Evolutionary conservation across 2,329 filamentous ascomycete species (phyloP), one percentile per base, ranked within the genome.

Genomic region (Onygena corvina): DNA sequence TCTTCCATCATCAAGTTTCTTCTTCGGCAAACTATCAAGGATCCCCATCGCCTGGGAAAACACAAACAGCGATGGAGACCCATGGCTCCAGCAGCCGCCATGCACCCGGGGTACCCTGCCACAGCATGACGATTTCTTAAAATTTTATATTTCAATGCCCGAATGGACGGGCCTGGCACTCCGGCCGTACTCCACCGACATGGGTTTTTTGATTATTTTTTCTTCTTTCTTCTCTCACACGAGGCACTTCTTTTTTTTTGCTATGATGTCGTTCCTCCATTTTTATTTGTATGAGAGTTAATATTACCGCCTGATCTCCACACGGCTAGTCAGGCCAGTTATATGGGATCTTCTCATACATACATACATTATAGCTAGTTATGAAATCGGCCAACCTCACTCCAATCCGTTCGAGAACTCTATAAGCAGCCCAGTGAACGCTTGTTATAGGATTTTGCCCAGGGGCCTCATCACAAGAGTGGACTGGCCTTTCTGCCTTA

Each of bases 301-400:
- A 30, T 9, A 46, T 18, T 46, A 31, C 42, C 42, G 23, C 25
- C 42, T 16, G 42, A 46, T 46, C 42, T 46, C 42, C 42, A 46
- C 42, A 46, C 16, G 42, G 42, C 25, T 14, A 29, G 34, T 18
- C 34, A 23, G 36, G 36, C 36, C n/a, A n/a, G n/a, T n/a, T 40
- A 25, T 40, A 25, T 40, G 36, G 18, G 36, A 40, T 40, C 36
- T 40, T 40, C 36, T 40, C 21, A n/a, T n/a, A n/a, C n/a, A n/a
- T n/a, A n/a, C n/a, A n/a, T n/a, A n/a, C n/a, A n/a, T n/a, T n/a
- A n/a, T n/a, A n/a, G n/a, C n/a, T n/a, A n/a, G n/a, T n/a, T 23
- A 23, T 40, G 36, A 40, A 40, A 40, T 40, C 36, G 25, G 25
- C 36, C 36, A 40, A 23, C 36, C 36, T 40, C 36, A 23, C 36